These are phyloP conservation scores for Lepidium sativum DNA, from an alignment of 345 rosid species.

Conservation along the genomic window DNA sequence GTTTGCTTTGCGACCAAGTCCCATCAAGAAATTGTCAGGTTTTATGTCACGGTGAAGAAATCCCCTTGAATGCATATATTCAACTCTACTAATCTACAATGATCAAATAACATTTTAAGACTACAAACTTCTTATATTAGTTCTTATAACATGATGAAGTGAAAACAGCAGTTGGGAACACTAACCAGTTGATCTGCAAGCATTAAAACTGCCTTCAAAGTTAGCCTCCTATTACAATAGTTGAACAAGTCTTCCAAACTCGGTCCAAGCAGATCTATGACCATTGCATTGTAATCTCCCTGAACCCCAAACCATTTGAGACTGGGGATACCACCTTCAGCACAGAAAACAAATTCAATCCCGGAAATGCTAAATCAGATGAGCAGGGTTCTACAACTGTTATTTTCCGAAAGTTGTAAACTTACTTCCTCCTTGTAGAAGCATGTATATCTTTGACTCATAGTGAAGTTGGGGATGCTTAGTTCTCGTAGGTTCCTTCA, in stretches of 20 bases:
- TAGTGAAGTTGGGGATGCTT: slow-evolving; percentile 89
- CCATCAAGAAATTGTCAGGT: slow-evolving; percentile 61
- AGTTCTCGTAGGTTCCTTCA: slow-evolving; percentile 76
- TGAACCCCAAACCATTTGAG: slow-evolving; percentile 87
- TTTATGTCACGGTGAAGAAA: slow-evolving; percentile 59
- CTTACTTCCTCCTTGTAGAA: slow-evolving; percentile 88
- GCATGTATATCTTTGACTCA: slow-evolving; percentile 81
- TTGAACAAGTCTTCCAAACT: slow-evolving; percentile 86
- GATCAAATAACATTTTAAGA: slow-evolving; percentile 30
- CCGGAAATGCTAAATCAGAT: not conserved
- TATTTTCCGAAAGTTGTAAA: slow-evolving; percentile 7
- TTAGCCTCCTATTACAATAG: slow-evolving; percentile 63
- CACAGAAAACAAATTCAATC: not conserved
- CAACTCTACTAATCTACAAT: slow-evolving; percentile 50
- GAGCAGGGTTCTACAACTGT: not conserved
- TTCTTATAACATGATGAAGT: not conserved
- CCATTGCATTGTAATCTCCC: slow-evolving; percentile 74
- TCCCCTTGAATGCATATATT: slow-evolving; percentile 57
- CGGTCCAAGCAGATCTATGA: slow-evolving; percentile 84
- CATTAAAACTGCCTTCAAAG: slow-evolving; percentile 76
- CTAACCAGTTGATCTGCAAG: slow-evolving; percentile 83
- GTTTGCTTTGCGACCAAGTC: slow-evolving; percentile 59
- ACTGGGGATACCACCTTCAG: slow-evolving; percentile 75
- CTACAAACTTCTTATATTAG: slow-evolving; percentile 12
- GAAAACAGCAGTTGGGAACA: not conserved